A percentile compares a stretch with the other conserved stretches of the same genome.
Evolutionary conservation across 1,284 basidiomycete species (phyloP).

Genomic region (Sutorius eximius): DNA sequence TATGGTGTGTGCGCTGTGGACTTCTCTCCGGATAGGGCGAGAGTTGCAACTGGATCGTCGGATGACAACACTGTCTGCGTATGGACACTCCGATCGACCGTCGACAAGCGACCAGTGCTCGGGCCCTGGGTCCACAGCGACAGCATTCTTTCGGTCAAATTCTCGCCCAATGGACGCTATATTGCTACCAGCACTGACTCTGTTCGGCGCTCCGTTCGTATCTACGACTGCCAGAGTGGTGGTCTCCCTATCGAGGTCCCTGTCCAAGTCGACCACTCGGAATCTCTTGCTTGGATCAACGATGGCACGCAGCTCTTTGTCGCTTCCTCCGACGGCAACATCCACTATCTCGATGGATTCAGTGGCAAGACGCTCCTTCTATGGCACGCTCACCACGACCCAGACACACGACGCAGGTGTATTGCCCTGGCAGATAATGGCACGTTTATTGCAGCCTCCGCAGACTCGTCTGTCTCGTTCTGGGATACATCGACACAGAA

Average conservation of each 20-base stretch:
- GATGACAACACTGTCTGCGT: slow-evolving; percentile 5
- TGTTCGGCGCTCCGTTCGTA: not conserved
- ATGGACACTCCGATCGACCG: slow-evolving; percentile 3
- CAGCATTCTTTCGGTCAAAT: not conserved
- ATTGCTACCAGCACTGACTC: not conserved
- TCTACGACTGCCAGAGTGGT: not conserved
- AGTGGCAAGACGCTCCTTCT: not conserved
- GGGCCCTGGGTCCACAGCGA: slow-evolving; percentile 1
- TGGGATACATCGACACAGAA: not conserved
- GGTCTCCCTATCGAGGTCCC: not conserved
- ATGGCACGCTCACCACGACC: not conserved
- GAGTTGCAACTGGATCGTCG: slow-evolving; percentile 8
- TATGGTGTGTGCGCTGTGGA: not conserved
- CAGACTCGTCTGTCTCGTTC: not conserved
- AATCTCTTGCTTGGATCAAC: not conserved
- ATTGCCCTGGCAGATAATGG: not conserved
- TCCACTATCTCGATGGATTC: not conserved
- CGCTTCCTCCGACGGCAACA: not conserved
- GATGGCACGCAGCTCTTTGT: not conserved
- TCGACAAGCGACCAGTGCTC: too few relatives aligned
- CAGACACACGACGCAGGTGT: not conserved
- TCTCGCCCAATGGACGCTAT: not conserved
- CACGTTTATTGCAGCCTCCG: not conserved
- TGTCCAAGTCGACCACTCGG: not conserved
- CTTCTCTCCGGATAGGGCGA: slow-evolving; percentile 6